phyloP scores from a whole-genome alignment of 2,329 filamentous ascomycete genomes.

The Phoma sp. region DNA sequence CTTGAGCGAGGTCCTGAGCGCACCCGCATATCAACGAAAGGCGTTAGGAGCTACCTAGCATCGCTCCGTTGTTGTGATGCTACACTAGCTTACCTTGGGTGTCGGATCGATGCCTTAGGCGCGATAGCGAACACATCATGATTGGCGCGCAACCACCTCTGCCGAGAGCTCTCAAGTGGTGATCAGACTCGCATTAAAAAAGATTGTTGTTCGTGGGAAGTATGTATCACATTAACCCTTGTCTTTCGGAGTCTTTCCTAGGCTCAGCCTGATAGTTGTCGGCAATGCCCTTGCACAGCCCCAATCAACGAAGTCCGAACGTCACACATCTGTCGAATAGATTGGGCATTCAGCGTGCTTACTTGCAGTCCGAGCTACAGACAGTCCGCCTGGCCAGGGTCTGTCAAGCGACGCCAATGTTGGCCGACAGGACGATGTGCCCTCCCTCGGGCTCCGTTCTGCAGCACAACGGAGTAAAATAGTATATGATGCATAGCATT shows the following conservation, averaged over 20 bases:
- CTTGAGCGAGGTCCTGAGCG: neutral
- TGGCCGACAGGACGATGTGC: neutral
- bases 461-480: neutral
- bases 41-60: too few relatives aligned
- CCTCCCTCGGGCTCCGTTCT: constrained; percentile 7
- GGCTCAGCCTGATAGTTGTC: constrained; percentile 1
- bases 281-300: constrained; percentile 10
- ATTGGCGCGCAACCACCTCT: too few relatives aligned
- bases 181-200: too few relatives aligned
- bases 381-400: neutral
- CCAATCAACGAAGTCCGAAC: constrained; percentile 6
- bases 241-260: neutral
- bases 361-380: neutral
- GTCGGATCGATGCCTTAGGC: too few relatives aligned
- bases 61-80: neutral
- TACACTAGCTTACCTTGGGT: neutral
- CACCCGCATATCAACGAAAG: neutral
- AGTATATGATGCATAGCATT: constrained; percentile 14
- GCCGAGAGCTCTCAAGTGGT: too few relatives aligned
- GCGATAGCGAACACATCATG: too few relatives aligned
- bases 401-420: constrained; percentile 9
- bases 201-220: neutral
- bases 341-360: neutral
- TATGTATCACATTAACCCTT: neutral
- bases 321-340: neutral